These are phyloP conservation scores for Alternaria sp. DNA, from an alignment of 2,329 filamentous ascomycete species.

Conservation along the genomic window DNA sequence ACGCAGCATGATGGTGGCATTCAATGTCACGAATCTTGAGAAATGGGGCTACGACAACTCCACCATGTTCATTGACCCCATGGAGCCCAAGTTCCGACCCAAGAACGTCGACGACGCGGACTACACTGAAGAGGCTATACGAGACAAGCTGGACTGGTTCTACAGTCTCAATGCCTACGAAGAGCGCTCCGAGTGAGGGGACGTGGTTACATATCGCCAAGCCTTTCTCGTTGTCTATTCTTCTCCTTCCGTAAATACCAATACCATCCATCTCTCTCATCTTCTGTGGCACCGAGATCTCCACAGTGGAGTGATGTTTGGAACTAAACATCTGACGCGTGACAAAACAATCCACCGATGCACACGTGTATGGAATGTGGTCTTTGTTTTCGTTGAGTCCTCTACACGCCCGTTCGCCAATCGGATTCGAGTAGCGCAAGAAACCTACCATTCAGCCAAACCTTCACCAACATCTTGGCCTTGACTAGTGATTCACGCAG, in stretches of 20 bases:
- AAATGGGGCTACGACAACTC: constrained; percentile 41
- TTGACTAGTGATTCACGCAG: not conserved
- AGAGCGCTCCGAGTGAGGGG: constrained; percentile 4
- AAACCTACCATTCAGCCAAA: not conserved
- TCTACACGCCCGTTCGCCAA: not conserved
- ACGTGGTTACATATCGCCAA: not conserved
- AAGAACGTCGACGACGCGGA: constrained; percentile 31
- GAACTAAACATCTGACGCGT: not conserved
- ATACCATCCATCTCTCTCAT: not conserved
- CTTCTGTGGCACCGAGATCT: not conserved
- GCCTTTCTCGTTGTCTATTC: not conserved
- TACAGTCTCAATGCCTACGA: constrained; percentile 41
- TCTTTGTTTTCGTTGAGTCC: not conserved
- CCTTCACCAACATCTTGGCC: not conserved
- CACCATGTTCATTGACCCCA: constrained; percentile 42
- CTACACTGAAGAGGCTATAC: constrained; percentile 34
- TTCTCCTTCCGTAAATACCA: not conserved
- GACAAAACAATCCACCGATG: not conserved
- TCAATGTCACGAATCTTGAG: constrained; percentile 51
- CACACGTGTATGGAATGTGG: not conserved
- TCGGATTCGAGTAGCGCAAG: not conserved
- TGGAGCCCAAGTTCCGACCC: constrained; percentile 36
- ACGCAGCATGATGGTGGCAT: constrained; percentile 50
- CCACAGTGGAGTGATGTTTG: not conserved
- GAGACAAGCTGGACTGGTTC: constrained; percentile 40